Evolutionary conservation across 495 filamentous ascomycete genomes (phyloP), one percentile per base, ranked within the genome.

Genomic region (Penicillium canescens): DNA sequence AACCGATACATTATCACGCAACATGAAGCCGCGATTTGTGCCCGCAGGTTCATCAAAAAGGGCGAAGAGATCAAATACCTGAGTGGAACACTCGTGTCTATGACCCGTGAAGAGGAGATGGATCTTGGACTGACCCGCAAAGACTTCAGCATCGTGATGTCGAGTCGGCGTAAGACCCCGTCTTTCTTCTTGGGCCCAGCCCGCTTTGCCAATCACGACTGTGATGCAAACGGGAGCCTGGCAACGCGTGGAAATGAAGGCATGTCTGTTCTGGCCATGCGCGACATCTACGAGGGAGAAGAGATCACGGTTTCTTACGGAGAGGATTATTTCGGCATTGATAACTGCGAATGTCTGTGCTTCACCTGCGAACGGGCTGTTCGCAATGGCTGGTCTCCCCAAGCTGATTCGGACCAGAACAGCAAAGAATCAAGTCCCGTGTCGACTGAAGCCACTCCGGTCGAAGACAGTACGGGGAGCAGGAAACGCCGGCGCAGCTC

Each of bases 191-290:
- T 99, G 60, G 94, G 94, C 2, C 94, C 94, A 16, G 94, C 95
- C 37, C 85, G 94, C 34, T 97, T 99, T 62, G 89, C 93, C 16
- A 99, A 99, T 61, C 94, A 99, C 69, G 94, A 99, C 69, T 99
- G 94, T 68, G 82, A 89, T 57, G 90, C 95, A 23, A 99, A 98
- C 76, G 91, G 91, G 4, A 79, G 85, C 61, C 77, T 99, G 52
- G 84, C 87, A 55, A 96, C 91, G 14, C 84, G 81, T 26, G 89
- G 91, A 24, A 82, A 84, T 34, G 86, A 91, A 57, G 91, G 92
- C 31, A 96, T 99, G 76, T 86, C 91, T 62, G 87, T 99, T 36
- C 77, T 92, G 41, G 86, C 94, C 6, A 78, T 81, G 18, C 84
- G 85, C 50, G 78, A 95, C 55, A 96, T 99, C 26, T 80, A 87